A percentile compares a stretch with the other conserved stretches of the same genome.
Evolutionary conservation across 345 rosid species (phyloP).

Genomic region (Eucalyptus curtisii): DNA sequence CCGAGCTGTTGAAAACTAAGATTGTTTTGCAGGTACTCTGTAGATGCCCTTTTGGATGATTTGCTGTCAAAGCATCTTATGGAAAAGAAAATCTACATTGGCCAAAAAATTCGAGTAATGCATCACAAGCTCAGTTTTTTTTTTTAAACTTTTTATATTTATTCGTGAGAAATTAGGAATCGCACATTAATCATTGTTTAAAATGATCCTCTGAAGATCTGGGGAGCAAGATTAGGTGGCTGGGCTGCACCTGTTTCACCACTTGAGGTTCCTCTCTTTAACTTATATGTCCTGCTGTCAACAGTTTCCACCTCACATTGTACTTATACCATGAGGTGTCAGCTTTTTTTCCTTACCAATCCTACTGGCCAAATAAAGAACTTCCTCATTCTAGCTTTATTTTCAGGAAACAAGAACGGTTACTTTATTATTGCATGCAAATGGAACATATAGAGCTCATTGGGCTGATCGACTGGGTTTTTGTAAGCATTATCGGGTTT

Average conservation of each 20-base stretch:
- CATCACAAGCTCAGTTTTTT: background rate
- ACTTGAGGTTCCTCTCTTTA: conserved; percentile 50
- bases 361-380: background rate
- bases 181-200: conserved; percentile 1
- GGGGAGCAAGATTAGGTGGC: conserved; percentile 79
- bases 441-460: conserved; percentile 92
- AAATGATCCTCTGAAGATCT: conserved; percentile 42
- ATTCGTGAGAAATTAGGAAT: background rate
- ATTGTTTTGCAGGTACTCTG: conserved; percentile 53
- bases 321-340: background rate
- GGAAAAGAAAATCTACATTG: conserved; percentile 66
- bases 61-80: conserved; percentile 47
- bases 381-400: background rate
- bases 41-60: conserved; percentile 60
- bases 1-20: background rate
- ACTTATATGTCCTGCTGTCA: background rate
- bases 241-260: conserved; percentile 87
- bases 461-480: conserved; percentile 94
- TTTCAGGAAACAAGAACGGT: conserved; percentile 56
- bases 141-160: background rate
- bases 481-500: conserved; percentile 40
- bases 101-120: conserved; percentile 88
- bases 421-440: conserved; percentile 55
- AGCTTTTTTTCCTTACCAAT: background rate
- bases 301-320: background rate